These are phyloP conservation scores for Aspergillus tamarii DNA, from an alignment of 2,329 filamentous ascomycete genomes.

Conservation along the genomic window DNA sequence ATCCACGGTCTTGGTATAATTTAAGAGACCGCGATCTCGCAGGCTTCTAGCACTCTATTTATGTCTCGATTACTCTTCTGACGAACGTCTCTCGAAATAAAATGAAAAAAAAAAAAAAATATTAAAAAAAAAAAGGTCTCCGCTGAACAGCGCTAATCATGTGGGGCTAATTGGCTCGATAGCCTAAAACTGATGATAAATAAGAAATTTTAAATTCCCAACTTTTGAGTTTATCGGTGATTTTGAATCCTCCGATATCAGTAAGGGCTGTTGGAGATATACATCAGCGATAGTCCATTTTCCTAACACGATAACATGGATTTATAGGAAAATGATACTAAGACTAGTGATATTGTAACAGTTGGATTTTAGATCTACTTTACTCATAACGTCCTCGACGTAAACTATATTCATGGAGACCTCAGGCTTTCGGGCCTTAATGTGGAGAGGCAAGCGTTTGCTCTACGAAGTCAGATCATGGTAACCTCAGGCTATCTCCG, in stretches of 20 bases:
- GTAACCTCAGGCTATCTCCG: too few species aligned
- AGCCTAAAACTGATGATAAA: background rate
- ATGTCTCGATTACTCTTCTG: background rate
- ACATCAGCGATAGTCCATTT: background rate
- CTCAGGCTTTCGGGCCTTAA: background rate
- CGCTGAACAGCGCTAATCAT: background rate
- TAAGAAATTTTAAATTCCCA: background rate
- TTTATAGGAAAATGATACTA: background rate
- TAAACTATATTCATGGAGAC: background rate
- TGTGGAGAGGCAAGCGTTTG: background rate
- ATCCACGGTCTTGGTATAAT: too few species aligned
- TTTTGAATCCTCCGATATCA: background rate
- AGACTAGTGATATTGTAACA: too few species aligned
- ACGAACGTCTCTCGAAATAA: background rate
- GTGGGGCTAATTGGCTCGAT: background rate
- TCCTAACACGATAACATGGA: background rate
- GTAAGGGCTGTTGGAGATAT: background rate
- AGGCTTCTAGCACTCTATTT: background rate
- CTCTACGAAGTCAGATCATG: too few species aligned
- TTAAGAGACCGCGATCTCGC: too few species aligned
- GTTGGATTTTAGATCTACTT: too few species aligned
- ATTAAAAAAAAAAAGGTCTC: too few species aligned
- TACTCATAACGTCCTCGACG: background rate
- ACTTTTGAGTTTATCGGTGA: background rate
- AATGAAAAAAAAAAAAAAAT: too few species aligned